Evolutionary conservation across 1,139 yeast genomes (phyloP).

Genomic region (Candida pseudoviswanathii): DNA sequence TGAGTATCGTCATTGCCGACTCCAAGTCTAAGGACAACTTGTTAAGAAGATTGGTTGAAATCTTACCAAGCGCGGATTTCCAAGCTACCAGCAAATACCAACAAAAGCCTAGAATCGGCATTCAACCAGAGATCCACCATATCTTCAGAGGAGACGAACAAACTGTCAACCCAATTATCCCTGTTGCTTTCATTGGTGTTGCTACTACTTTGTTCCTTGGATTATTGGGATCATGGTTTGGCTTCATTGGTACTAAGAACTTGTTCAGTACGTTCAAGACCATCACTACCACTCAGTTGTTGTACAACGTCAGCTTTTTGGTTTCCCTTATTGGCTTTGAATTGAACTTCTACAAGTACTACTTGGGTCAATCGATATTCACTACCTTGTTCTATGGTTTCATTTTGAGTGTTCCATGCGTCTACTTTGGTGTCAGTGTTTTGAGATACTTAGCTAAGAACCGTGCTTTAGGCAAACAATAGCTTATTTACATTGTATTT

Average conservation of each 20-base stretch:
- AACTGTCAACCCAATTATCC: constrained; percentile 57
- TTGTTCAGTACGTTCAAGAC: constrained; percentile 38
- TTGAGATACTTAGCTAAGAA: constrained; percentile 35
- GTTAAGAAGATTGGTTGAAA: constrained; percentile 31
- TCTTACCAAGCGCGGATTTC: constrained; percentile 35
- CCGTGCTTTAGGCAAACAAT: constrained; percentile 34
- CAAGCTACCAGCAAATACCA: constrained; percentile 27
- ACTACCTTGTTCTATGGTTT: constrained; percentile 58
- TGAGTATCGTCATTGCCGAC: constrained; percentile 39
- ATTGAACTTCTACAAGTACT: constrained; percentile 65
- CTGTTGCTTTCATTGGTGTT: constrained; percentile 53
- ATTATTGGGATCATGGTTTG: constrained; percentile 52
- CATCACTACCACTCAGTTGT: constrained; percentile 27
- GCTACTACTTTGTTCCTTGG: constrained; percentile 44
- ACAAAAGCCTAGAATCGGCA: constrained; percentile 44
- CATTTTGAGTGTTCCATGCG: constrained; percentile 55
- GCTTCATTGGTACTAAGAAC: constrained; percentile 43
- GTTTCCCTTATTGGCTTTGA: constrained; percentile 60
- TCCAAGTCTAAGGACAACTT: constrained; percentile 24
- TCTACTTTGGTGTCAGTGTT: constrained; percentile 72
- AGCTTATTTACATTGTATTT: constrained; percentile 12
- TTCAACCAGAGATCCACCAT: constrained; percentile 71
- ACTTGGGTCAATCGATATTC: constrained; percentile 71
- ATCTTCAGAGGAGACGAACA: constrained; percentile 59
- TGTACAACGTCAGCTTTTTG: constrained; percentile 51